A percentile compares a stretch with the other conserved stretches of the same genome.
phyloP scores from a whole-genome alignment of 2,329 filamentous ascomycete species.

The Paecilomyces variotii region DNA sequence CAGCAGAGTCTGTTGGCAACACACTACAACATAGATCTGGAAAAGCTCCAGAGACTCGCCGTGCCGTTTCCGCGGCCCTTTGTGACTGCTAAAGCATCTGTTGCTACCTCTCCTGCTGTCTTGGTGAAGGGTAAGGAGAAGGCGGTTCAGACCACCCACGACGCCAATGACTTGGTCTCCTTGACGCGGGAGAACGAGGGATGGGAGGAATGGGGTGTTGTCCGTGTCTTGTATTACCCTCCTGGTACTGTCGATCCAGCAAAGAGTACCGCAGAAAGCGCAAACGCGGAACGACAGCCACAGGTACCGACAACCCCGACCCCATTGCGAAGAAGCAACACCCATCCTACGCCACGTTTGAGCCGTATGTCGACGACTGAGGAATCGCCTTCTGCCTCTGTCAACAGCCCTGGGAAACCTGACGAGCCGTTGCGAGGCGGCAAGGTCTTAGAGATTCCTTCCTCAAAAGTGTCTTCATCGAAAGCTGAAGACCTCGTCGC shows the following conservation, averaged over 20 bases:
- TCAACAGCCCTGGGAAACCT: conserved; percentile 27
- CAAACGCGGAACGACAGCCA: conserved; percentile 22
- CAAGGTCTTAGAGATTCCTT: conserved; percentile 57
- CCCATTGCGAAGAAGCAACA: conserved; percentile 61
- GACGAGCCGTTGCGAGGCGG: conserved; percentile 35
- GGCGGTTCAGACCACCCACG: conserved; percentile 45
- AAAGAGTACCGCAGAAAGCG: conserved; percentile 24
- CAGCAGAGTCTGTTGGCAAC: conserved; percentile 69
- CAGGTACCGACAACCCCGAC: conserved; percentile 64
- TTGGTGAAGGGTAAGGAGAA: conserved; percentile 72
- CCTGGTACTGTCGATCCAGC: conserved; percentile 23
- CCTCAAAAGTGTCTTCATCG: conserved; percentile 35
- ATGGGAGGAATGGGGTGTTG: conserved; percentile 73
- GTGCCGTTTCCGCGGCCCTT: conserved; percentile 71
- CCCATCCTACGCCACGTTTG: conserved; percentile 47
- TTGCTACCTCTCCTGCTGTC: conserved; percentile 44
- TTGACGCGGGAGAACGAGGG: conserved; percentile 52
- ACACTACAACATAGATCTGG: conserved; percentile 67
- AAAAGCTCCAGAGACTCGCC: conserved; percentile 77
- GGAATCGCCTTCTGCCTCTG: conserved; percentile 45
- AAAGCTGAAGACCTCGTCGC: conserved; percentile 30
- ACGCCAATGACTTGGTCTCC: conserved; percentile 76
- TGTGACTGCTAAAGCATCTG: conserved; percentile 43
- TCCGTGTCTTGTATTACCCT: conserved; percentile 73
- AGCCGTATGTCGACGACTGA: conserved; percentile 37